Conservation (phyloP, 495 filamentous ascomycete genomes). For the Hypoxylon trugodes region DNA sequence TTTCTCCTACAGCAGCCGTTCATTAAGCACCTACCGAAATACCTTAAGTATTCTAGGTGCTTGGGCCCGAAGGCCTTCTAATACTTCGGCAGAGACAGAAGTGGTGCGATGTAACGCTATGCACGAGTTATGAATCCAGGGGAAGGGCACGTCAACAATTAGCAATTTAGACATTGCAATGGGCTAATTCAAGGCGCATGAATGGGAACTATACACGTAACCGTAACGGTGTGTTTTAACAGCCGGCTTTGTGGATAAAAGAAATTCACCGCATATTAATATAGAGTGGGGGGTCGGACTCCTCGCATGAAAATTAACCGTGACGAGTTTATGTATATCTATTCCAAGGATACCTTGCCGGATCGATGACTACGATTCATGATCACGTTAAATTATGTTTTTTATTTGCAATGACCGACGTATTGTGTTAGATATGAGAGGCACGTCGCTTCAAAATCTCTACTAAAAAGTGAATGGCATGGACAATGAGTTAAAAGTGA, state of each 20-base stretch:
- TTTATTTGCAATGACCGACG: no score
- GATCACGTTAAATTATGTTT: neutral
- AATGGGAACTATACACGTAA: constrained; percentile 19
- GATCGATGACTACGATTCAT: neutral
- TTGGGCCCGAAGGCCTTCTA: no score
- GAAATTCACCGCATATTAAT: constrained; percentile 29
- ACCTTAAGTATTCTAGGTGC: neutral
- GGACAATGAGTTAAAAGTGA: constrained; percentile 5
- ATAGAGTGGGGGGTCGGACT: constrained; percentile 28
- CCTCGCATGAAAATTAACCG: constrained; percentile 22
- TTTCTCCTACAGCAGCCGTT: constrained; percentile 15
- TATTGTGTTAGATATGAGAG: no score
- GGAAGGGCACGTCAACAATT: neutral
- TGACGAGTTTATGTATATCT: constrained; percentile 20
- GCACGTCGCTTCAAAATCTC: no score
- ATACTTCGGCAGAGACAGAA: constrained; percentile 13
- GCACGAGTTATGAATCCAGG: constrained; percentile 1
- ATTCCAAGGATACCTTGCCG: constrained; percentile 1
- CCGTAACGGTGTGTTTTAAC: constrained; percentile 6
- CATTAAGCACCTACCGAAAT: constrained; percentile 4
- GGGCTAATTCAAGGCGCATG: constrained; percentile 25
- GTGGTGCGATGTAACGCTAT: neutral
- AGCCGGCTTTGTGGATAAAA: constrained; percentile 38
- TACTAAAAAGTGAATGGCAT: no score
- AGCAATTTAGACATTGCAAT: constrained; percentile 13